Evolutionary conservation across 2,329 filamentous ascomycete species (phyloP).

Genomic region (Aspergillus hortae): DNA sequence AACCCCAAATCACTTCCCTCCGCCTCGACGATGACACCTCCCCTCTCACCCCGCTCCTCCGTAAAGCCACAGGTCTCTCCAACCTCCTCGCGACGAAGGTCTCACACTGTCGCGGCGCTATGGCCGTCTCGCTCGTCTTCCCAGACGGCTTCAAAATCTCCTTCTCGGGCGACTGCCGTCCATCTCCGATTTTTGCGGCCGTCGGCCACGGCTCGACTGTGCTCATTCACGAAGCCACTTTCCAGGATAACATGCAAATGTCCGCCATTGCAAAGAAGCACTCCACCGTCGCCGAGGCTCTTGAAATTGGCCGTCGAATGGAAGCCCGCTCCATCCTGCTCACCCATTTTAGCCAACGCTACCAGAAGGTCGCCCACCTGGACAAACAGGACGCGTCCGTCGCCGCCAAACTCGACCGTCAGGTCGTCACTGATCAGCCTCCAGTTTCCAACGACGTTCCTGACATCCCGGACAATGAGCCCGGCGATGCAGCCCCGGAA

Average conservation of each 20-base stretch:
- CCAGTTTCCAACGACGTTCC: slow-evolving; percentile 9
- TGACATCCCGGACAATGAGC: slow-evolving; percentile 27
- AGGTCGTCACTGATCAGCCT: neutral
- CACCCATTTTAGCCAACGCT: slow-evolving; percentile 94
- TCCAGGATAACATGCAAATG: slow-evolving; percentile 75
- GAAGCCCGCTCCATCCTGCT: slow-evolving; percentile 73
- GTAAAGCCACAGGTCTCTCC: slow-evolving; percentile 57
- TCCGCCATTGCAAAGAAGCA: slow-evolving; percentile 89
- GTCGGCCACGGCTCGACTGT: slow-evolving; percentile 75
- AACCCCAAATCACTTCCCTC: slow-evolving; percentile 18
- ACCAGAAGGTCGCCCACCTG: slow-evolving; percentile 67
- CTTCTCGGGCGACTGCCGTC: slow-evolving; percentile 92
- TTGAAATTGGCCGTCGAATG: slow-evolving; percentile 75
- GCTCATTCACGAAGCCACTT: slow-evolving; percentile 92
- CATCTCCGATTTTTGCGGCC: slow-evolving; percentile 63
- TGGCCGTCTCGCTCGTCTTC: slow-evolving; percentile 75
- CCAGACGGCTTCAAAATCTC: slow-evolving; percentile 78
- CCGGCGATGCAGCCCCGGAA: slow-evolving; percentile 9
- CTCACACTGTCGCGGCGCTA: slow-evolving; percentile 73
- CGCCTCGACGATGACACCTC: slow-evolving; percentile 24
- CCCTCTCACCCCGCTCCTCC: slow-evolving; percentile 38
- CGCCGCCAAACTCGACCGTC: slow-evolving; percentile 7
- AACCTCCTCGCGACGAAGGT: slow-evolving; percentile 67
- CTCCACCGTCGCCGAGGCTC: slow-evolving; percentile 80
- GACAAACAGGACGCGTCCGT: slow-evolving; percentile 16